These are phyloP conservation scores for Krasilnikovozyma curviuscula DNA, from an alignment of 768 basidiomycete species.

Conservation along the genomic window DNA sequence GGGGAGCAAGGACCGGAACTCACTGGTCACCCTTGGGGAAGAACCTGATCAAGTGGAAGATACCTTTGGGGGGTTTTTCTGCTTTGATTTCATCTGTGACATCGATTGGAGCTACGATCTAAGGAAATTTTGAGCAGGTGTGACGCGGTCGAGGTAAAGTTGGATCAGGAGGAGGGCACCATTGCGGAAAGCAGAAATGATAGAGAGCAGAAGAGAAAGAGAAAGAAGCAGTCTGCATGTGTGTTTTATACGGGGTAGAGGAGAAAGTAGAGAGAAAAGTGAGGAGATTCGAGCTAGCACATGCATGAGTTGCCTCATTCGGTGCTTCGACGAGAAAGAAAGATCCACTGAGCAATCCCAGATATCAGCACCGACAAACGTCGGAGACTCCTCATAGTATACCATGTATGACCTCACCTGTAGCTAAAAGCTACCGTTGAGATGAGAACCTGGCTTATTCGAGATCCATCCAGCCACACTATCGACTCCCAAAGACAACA, in stretches of 20 bases:
- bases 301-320: no score
- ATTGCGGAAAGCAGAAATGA: constrained; percentile 13
- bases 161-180: constrained; percentile 11
- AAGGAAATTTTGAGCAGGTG: constrained; percentile 4
- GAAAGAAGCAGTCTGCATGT: not conserved
- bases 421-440: no score
- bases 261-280: not conserved
- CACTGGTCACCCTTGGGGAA: constrained; percentile 90
- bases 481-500: no score
- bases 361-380: no score
- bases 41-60: constrained; percentile 53
- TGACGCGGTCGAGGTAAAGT: no score
- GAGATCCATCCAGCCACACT: no score
- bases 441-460: no score
- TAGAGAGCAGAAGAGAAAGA: constrained; percentile 2
- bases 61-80: constrained; percentile 59
- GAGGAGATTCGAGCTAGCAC: no score
- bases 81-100: constrained; percentile 40
- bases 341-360: no score
- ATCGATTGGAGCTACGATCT: constrained; percentile 65
- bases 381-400: no score
- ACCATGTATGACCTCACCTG: no score
- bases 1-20: constrained; percentile 26
- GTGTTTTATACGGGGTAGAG: constrained; percentile 1
- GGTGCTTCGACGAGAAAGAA: no score